Evolutionary conservation across 2,329 filamentous ascomycete genomes (phyloP), one percentile per base, ranked within the genome.

Genomic region (Pleurostoma richardsiae): DNA sequence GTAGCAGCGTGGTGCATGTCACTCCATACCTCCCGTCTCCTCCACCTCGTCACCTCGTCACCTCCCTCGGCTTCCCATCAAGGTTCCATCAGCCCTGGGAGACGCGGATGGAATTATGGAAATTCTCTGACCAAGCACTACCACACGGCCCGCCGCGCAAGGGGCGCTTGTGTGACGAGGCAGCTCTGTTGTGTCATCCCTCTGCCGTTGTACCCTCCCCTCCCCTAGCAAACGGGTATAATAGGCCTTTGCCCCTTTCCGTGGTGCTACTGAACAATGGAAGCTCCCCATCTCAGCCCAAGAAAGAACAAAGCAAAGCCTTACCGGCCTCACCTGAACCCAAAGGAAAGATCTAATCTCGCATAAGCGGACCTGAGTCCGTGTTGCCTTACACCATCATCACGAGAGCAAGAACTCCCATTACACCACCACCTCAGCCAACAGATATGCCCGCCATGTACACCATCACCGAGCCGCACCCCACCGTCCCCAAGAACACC

Each of bases 381-480:
- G 19, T 19, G 19, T 19, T 19, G 19, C 19, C 19, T 19, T 19
- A 19, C 19, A 19, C 19, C 19, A 19, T 19, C 19, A 19, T 19
- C 28, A 45, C 10, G 10, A 36, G 4, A 39, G 39, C 42, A 30
- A 28, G 10, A 38, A n/a, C 11, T 40, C 39, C 41, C 11, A 41
- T 7, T 4, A 41, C 36, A 29, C 40, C 28, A 30, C 4, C 30
- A 46, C 40, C 41, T 31, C 42, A 44, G 41, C 43, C 46, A 47
- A 50, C 45, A 47, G 31, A 47, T 40, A 55, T 43, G 47, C 41
- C 19, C 30, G 50, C 19, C 44, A 44, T 59, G 55, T 70, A 66
- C 64, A 70, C 69, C 51, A 62, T 76, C 65, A 70, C 67, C 45
- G 72, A 75, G 62, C 72, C 72, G 46, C 71, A 74, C 63, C 72